phyloP scores from a whole-genome alignment of 192 early-diverging fungal species.

The Coemansia sp. region DNA sequence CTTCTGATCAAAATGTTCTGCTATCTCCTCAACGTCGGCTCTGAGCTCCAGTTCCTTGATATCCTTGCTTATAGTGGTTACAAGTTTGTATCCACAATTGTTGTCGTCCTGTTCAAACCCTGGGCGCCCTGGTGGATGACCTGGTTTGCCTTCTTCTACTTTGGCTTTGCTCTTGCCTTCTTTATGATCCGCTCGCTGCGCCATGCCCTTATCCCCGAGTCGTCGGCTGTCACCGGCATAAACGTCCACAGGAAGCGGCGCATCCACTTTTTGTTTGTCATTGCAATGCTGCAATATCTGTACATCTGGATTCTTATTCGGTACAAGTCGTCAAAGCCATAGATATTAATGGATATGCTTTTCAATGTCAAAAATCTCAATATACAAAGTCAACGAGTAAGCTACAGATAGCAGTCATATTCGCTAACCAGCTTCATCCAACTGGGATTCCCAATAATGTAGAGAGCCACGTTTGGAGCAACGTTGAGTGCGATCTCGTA shows the following conservation, averaged over 20 bases:
- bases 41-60: constrained; percentile 82
- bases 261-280: constrained; percentile 84
- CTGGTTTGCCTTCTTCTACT: constrained; percentile 74
- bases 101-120: constrained; percentile 51
- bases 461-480: too few relatives aligned
- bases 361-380: too few relatives aligned
- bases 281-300: constrained; percentile 78
- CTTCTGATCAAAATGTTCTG: too few relatives aligned
- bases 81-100: constrained; percentile 86
- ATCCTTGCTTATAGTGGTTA: constrained; percentile 89
- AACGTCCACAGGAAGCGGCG: constrained; percentile 74
- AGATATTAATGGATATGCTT: neutral
- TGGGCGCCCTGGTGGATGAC: constrained; percentile 59
- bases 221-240: constrained; percentile 61
- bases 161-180: constrained; percentile 77
- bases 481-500: neutral
- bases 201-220: constrained; percentile 71
- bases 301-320: constrained; percentile 78
- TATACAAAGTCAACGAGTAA: too few relatives aligned
- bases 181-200: constrained; percentile 82
- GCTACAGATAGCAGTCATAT: too few relatives aligned
- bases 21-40: constrained; percentile 83
- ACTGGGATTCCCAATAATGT: too few relatives aligned
- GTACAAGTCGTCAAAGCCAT: constrained; percentile 40
- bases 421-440: too few relatives aligned